Percentiles rank a stretch among this genome's conserved stretches.
These are phyloP conservation scores for Magnolia sinica DNA, from an alignment of 164 flowering plant genomes.

Conservation along the genomic window DNA sequence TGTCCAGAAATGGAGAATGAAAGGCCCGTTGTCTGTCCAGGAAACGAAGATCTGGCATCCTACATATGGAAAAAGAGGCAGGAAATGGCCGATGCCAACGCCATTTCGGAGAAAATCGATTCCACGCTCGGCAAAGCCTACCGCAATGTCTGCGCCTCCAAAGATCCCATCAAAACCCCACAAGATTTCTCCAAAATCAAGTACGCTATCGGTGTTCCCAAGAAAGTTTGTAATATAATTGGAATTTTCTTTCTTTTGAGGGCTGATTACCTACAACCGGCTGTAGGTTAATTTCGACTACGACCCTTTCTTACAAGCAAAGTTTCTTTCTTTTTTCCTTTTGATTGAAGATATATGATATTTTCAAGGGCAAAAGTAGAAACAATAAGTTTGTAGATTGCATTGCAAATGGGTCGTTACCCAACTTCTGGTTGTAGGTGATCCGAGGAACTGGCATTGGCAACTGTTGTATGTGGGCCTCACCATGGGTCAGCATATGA, in stretches of 20 bases:
- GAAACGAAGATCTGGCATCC: conserved; percentile 57
- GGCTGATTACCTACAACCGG: too few species aligned
- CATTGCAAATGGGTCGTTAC: too few species aligned
- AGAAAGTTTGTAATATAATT: neutral
- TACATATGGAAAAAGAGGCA: conserved; percentile 53
- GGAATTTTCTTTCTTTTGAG: neutral
- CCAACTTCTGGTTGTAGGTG: too few species aligned
- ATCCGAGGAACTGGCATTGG: too few species aligned
- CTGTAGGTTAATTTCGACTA: too few species aligned
- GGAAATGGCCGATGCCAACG: conserved; percentile 58
- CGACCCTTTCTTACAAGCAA: too few species aligned
- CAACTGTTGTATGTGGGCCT: too few species aligned
- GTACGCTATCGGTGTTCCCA: conserved; percentile 30
- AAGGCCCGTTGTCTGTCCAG: conserved; percentile 42
- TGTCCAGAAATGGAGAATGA: conserved; percentile 11
- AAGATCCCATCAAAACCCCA: conserved; percentile 47
- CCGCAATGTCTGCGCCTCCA: conserved; percentile 47
- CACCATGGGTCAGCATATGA: too few species aligned
- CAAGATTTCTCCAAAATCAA: conserved; percentile 68
- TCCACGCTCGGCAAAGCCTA: conserved; percentile 53
- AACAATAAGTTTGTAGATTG: too few species aligned
- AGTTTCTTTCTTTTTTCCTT: too few species aligned
- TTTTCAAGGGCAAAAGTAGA: too few species aligned
- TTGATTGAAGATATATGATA: too few species aligned
- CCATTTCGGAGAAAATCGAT: conserved; percentile 46